Base-by-base conservation (phyloP, 73 alveolate genomes). In the Paraurostyla sp. region DNA sequence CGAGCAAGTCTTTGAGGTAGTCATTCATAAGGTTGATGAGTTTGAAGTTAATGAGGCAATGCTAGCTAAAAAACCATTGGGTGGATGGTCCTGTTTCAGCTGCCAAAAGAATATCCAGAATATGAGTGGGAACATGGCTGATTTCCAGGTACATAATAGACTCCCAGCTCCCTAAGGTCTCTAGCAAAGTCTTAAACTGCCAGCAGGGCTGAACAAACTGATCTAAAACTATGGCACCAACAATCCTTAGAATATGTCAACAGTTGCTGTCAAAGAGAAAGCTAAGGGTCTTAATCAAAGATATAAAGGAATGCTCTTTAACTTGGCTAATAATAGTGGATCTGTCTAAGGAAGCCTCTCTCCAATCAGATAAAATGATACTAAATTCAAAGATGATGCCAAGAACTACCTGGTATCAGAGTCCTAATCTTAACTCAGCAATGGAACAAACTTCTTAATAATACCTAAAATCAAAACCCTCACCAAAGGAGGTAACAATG, bases 41-140 rank as follows among this genome's bases (percentile, higher is more conserved):
- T 48, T 48, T 73, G 86, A 73, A 73, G 71, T 73, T 23, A 73
- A 93, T 36, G 99, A 96, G 65, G 97, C 97, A 56, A 95, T 96
- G 94, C 82, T 96, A 49, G 96, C 98, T 0, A 96, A 95, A 85
- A 95, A 95, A 65, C 99, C 99, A 23, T 76, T 96, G 16, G 88
- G 85, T 46, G 99, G 99, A 7, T 95, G 93, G 93, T 89, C 97
- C 76, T 96, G 99, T 76, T 97, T 95, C 13, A 93, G 98, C 29
- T 96, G 99, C 85, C 98, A 96, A 83, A 92, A 96, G 42, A 71
- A 73, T 78, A 57, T 95, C 0, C 88, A 45, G 75, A 83, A 92
- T 82, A 71, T 94, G 63, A 78, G 84, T 91, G 93, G 99, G 71
- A 80, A 92, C 58, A 63, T 57, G 71, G 80, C 94, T 80, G 93